These are phyloP conservation scores for Pinus albicaulis DNA, from an alignment of 75 land plant genomes.

Conservation along the genomic window DNA sequence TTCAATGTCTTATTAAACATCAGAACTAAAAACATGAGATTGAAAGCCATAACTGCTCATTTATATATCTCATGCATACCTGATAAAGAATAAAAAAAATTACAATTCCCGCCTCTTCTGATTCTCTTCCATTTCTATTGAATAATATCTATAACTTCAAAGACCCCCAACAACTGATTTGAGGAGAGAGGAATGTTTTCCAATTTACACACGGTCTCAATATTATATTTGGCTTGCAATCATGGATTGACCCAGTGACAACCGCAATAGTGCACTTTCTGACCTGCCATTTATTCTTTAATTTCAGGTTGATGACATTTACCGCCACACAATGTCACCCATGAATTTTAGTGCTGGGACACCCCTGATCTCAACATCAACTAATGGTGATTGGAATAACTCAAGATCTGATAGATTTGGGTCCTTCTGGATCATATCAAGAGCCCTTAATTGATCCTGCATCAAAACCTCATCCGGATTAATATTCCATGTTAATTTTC, in stretches of 20 bases:
- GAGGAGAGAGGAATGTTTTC: not conserved
- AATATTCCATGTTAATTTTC: not conserved
- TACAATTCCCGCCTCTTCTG: not conserved
- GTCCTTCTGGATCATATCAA: slow-evolving; percentile 64
- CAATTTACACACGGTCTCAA: not conserved
- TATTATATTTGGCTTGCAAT: too few relatives aligned
- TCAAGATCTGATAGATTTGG: slow-evolving; percentile 48
- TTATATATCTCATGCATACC: not conserved
- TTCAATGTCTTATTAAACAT: not conserved
- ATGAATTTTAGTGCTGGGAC: slow-evolving; percentile 82
- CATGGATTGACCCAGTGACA: not conserved
- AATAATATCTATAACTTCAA: not conserved
- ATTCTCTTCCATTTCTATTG: not conserved
- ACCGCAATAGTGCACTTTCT: not conserved
- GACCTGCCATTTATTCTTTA: not conserved
- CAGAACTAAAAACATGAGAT: not conserved
- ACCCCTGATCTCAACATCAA: slow-evolving; percentile 87
- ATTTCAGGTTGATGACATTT: slow-evolving; percentile 5
- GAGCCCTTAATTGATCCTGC: slow-evolving; percentile 81
- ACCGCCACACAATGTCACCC: slow-evolving; percentile 78
- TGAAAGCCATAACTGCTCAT: not conserved
- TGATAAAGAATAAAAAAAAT: not conserved
- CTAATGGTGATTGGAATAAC: slow-evolving; percentile 65
- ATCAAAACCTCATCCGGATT: not conserved
- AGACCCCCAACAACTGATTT: not conserved